Evolutionary conservation across 2,329 filamentous ascomycete genomes (phyloP), one percentile per base, ranked within the genome.

Genomic region (Pseudogymnoascus sp.): DNA sequence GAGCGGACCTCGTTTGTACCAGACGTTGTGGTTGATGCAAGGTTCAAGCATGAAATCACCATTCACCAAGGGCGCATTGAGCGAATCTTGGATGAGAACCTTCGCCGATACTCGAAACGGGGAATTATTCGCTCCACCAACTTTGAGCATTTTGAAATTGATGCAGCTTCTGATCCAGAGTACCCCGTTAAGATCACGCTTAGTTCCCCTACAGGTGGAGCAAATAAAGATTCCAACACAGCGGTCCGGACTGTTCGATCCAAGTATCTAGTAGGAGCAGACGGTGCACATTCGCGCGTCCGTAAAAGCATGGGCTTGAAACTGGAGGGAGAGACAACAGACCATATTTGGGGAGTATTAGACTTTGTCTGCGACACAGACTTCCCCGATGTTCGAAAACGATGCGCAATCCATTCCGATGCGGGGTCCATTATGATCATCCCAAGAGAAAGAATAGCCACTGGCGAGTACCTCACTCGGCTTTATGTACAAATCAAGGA

Each of bases 201-300:
- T 37, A 37, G 35, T n/a, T 37, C 35, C 35, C 13, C 35, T 3
- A 62, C 64, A 59, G 72, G 63, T 11, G 73, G 77, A 6, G 66
- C 81, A 13, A 73, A 83, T 26, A 85, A 83, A 64, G 85, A 83
- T 65, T 69, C 87, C 2, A 72, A 78, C 0, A 74, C 78, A 6
- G 82, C 83, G 37, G 83, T 84, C 65, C 84, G 83, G 3, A 74
- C 74, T 0, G 75, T 88, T 1, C 79, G 76, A 40, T 80, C 83
- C 9, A 88, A 87, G 71, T 90, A 88, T 67, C 77, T 90, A 44
- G 78, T 91, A 4, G 88, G 87, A 0, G 86, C 83, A 63, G 80
- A 82, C 65, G 80, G 79, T 9, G 82, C 83, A 0, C 82, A 84
- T 67, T 83, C 80, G 50, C 75, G 75, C 13, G 76, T 83, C 3